Conservation (phyloP, 2,329 filamentous ascomycete species). For the Curvularia verruculosa region DNA sequence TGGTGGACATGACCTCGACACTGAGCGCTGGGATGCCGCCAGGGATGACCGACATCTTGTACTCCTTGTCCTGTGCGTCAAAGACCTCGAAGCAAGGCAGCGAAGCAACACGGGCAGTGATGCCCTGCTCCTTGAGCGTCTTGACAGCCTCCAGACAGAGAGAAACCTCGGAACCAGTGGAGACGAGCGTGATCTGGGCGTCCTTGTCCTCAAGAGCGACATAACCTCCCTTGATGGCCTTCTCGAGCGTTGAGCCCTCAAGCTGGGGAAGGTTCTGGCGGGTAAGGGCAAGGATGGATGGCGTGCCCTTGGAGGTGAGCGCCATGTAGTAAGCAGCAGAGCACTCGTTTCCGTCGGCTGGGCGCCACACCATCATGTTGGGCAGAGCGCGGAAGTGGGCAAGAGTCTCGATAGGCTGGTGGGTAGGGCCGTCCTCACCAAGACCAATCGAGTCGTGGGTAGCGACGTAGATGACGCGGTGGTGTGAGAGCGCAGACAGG, state of each 20-base stretch:
- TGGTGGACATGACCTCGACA: conserved; percentile 94
- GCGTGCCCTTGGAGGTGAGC: conserved; percentile 86
- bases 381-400: conserved; percentile 98
- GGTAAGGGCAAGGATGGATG: conserved; percentile 91
- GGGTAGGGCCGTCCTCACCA: conserved; percentile 96
- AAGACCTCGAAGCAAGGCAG: conserved; percentile 98
- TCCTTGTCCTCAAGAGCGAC: conserved; percentile 82
- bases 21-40: conserved; percentile 92
- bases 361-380: conserved; percentile 99
- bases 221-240: conserved; percentile 94
- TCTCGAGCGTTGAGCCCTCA: conserved; percentile 88
- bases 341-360: conserved; percentile 97
- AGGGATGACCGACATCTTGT: conserved; percentile 89
- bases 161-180: conserved; percentile 93
- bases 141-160: conserved; percentile 93
- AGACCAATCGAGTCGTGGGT: conserved; percentile 99
- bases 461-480: conserved; percentile 92
- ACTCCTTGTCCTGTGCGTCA: conserved; percentile 90
- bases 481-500: conserved; percentile 87
- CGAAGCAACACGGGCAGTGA: conserved; percentile 91
- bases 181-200: conserved; percentile 86
- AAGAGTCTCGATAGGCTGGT: conserved; percentile 98
- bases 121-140: conserved; percentile 82
- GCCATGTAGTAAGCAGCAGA: conserved; percentile 97
- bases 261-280: conserved; percentile 98